Evolutionary conservation across 139 green algal species (phyloP).

Genomic region (Nannochloris sp.): DNA sequence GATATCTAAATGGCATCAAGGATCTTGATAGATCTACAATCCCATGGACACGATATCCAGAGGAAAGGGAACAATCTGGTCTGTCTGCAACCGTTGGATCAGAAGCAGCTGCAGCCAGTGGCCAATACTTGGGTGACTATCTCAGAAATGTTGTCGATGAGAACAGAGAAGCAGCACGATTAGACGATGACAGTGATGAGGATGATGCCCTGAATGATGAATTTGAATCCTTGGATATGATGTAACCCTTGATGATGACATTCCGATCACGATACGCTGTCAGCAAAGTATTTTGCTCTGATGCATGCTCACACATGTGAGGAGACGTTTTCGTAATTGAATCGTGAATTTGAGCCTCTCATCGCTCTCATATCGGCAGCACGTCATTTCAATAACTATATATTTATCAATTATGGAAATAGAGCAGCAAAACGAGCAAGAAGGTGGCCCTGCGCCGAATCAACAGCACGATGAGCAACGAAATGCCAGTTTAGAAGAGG

Average conservation of each 20-base stretch:
- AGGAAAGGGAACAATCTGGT: conserved; percentile 16
- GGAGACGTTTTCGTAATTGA: too few species aligned
- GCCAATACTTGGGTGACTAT: background rate
- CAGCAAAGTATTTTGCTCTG: too few species aligned
- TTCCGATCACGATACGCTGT: too few species aligned
- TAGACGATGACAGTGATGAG: conserved; percentile 4
- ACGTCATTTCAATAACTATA: too few species aligned
- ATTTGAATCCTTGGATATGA: background rate
- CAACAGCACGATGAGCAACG: background rate
- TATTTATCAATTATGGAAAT: background rate
- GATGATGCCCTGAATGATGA: conserved; percentile 1
- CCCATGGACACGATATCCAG: conserved; percentile 29
- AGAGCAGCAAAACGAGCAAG: conserved; percentile 4
- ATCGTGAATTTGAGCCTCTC: too few species aligned
- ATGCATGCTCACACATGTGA: too few species aligned
- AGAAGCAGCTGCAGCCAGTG: conserved; percentile 1
- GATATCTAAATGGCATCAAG: conserved; percentile 16
- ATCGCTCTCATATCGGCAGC: background rate
- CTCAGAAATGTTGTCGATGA: background rate
- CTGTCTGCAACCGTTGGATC: background rate
- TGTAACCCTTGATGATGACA: background rate
- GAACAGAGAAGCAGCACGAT: background rate
- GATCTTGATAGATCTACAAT: conserved; percentile 18
- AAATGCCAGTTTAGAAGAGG: conserved; percentile 31
- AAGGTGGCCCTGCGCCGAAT: background rate